phyloP scores from a whole-genome alignment of 306 rosid species.

The Carpinus viminea region DNA sequence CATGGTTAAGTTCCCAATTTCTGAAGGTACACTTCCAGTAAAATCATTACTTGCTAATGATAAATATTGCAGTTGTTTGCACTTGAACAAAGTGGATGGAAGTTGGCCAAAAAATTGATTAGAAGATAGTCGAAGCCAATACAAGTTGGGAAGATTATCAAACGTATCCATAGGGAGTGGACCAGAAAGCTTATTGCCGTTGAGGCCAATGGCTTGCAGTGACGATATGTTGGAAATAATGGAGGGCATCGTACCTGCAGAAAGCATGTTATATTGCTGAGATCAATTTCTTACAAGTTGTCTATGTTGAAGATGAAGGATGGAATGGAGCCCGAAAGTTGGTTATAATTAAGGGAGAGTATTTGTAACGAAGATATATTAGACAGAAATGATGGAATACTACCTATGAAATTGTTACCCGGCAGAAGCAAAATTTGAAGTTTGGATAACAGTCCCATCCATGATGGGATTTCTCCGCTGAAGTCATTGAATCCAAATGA shows the following conservation, averaged over 20 bases:
- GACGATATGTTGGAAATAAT: slow-evolving; percentile 21
- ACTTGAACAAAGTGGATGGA: not conserved
- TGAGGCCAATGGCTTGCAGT: not conserved
- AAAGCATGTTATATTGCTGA: not conserved
- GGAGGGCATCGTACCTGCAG: slow-evolving; percentile 17
- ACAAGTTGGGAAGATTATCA: not conserved
- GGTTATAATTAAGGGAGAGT: not conserved
- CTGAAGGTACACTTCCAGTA: not conserved
- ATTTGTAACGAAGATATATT: not conserved
- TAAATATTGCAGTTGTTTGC: not conserved
- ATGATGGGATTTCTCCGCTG: not conserved
- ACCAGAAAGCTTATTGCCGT: not conserved
- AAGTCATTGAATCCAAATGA: not conserved
- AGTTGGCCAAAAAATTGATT: slow-evolving; percentile 9
- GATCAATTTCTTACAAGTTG: not conserved
- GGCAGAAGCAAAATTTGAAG: not conserved
- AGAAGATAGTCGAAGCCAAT: not conserved
- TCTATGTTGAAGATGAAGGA: not conserved
- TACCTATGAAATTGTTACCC: not conserved
- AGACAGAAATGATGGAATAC: not conserved
- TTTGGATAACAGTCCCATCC: not conserved
- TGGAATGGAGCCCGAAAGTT: not conserved
- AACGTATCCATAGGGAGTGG: not conserved
- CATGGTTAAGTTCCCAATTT: slow-evolving; percentile 13
- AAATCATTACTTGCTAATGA: slow-evolving; percentile 1